Evolutionary conservation across 306 rosid genomes (phyloP).

Genomic region (Mimosa pudica): DNA sequence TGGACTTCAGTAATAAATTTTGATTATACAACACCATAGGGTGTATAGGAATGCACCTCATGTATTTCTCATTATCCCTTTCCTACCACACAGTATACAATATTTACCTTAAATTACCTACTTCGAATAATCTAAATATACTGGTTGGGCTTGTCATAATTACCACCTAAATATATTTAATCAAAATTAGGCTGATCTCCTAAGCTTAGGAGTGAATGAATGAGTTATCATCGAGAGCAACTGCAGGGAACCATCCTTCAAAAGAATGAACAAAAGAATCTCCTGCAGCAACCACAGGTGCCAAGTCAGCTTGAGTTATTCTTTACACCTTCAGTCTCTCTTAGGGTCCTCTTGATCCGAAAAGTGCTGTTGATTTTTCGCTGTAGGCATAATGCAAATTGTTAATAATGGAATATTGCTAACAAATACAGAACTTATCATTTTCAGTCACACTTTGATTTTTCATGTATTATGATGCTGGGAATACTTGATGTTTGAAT

Average conservation of each 20-base stretch:
- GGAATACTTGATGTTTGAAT: neutral
- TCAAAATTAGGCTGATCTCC: neutral
- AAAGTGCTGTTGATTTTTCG: slow-evolving; percentile 38
- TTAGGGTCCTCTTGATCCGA: slow-evolving; percentile 41
- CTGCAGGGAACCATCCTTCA: slow-evolving; percentile 14
- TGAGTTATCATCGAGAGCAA: slow-evolving; percentile 25
- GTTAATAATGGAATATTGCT: slow-evolving; percentile 9
- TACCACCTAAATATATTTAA: slow-evolving; percentile 24
- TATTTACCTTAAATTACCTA: neutral
- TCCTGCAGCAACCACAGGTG: slow-evolving; percentile 22
- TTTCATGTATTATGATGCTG: neutral
- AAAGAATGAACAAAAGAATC: slow-evolving; percentile 13
- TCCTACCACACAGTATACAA: neutral
- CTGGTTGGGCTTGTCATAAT: slow-evolving; percentile 1
- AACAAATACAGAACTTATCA: neutral
- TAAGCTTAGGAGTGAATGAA: slow-evolving; percentile 27
- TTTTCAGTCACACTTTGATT: neutral
- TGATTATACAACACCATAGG: neutral
- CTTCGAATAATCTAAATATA: neutral
- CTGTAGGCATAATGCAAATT: slow-evolving; percentile 41
- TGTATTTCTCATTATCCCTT: neutral
- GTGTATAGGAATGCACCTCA: neutral
- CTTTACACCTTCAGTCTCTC: slow-evolving; percentile 34
- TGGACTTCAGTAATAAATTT: neutral
- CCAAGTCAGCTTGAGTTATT: slow-evolving; percentile 33